Base-by-base conservation (phyloP, 495 filamentous ascomycete genomes). In the Beverwykella pulmonaria region DNA sequence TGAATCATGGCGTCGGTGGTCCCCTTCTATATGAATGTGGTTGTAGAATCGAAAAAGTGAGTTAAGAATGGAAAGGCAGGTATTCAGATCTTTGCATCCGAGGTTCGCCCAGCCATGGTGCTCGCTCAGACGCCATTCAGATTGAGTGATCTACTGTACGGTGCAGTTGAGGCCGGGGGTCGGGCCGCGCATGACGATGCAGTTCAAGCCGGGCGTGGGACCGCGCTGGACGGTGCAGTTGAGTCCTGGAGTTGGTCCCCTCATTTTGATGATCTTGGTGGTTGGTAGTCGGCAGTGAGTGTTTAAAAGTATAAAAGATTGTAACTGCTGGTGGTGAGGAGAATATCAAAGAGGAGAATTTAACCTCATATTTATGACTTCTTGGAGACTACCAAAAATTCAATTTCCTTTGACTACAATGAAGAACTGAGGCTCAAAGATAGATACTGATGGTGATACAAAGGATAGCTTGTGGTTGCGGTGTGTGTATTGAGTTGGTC, bases 291-390 rank as follows among this genome's bases (percentile, higher is more conserved):
- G 23, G 41, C 5, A 59, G 22, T 29, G 25, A 20, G 20, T 27
- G 29, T 6, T 32, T 20, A 52, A 36, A n/a, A n/a, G 44, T 53
- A 25, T 20, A 49, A 62, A 62, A 41, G 59, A 62, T 62, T 39
- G 59, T 46, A 17, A 27, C 44, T 52, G 50, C 46, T 49, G 46
- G n/a, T 34, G 41, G 53, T 57, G 41, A 9, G 9, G 46, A 36
- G n/a, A 34, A 52, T 34, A 47, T 20, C 3, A 5, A 36, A 12
- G 4, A 44, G 23, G 19, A n/a, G 25, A 9, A 9, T 32, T 32
- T 4, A 23, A 34, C 25, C 9, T 3, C 44, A 17, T 61, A 50
- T 48, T 61, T 61, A 61, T 61, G 26, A 23, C 12, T 9, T 23
- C 17, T 12, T 5, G 27, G 32, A 41, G 9, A 25, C 30, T 22